Percentiles rank a stretch among this genome's conserved stretches.
phyloP scores from a whole-genome alignment of 495 filamentous ascomycete genomes.

The Annulohypoxylon nitens region DNA sequence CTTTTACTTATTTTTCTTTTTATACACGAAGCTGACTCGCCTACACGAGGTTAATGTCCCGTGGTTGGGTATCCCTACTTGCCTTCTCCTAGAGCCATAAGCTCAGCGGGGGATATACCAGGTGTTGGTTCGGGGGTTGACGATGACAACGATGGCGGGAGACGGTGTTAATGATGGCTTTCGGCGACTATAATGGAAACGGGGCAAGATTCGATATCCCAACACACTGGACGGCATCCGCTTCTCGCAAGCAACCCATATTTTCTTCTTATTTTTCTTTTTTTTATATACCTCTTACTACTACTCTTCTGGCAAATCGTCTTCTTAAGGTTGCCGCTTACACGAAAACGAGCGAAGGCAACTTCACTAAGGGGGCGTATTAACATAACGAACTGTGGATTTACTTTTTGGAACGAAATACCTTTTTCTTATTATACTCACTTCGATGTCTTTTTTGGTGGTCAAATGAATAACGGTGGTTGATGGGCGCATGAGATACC shows the following conservation, averaged over 20 bases:
- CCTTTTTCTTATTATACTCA: neutral
- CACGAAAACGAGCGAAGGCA: slow-evolving; percentile 13
- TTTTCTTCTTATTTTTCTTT: slow-evolving; percentile 19
- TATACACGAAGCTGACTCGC: neutral
- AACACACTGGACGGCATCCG: slow-evolving; percentile 19
- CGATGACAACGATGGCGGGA: neutral
- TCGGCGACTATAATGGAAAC: slow-evolving; percentile 2
- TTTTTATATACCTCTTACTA: neutral
- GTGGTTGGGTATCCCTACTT: slow-evolving; percentile 1
- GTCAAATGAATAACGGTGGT: slow-evolving; percentile 15
- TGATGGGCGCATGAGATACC: slow-evolving; percentile 47
- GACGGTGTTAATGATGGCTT: slow-evolving; percentile 22
- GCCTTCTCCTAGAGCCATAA: neutral
- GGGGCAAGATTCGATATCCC: slow-evolving; percentile 31
- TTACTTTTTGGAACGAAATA: slow-evolving; percentile 18
- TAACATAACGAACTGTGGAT: neutral
- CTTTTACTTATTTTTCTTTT: slow-evolving; percentile 11
- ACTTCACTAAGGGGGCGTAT: slow-evolving; percentile 16
- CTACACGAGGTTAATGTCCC: slow-evolving; percentile 3
- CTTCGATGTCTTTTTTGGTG: neutral
- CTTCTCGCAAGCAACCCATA: slow-evolving; percentile 26
- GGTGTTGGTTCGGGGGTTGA: neutral
- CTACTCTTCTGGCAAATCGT: slow-evolving; percentile 11
- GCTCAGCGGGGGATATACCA: neutral
- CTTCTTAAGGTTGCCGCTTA: slow-evolving; percentile 13